These are phyloP conservation scores for Boletus pseudopeckii DNA, from an alignment of 768 basidiomycete genomes.

Conservation along the genomic window DNA sequence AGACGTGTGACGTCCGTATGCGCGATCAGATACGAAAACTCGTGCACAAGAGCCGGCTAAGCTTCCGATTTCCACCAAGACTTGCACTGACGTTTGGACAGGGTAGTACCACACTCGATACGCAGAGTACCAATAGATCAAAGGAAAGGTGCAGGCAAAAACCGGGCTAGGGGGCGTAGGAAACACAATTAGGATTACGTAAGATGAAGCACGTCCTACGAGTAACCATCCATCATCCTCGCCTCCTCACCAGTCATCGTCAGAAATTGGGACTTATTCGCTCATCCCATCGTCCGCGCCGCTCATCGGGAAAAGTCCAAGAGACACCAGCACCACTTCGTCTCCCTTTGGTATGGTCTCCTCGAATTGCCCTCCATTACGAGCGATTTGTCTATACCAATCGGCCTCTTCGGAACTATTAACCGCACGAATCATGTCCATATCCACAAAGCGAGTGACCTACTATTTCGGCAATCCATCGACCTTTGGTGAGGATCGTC, in stretches of 20 bases:
- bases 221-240: no score
- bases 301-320: not conserved
- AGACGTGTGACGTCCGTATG: not conserved
- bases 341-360: not conserved
- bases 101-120: not conserved
- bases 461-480: no score
- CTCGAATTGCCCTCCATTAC: not conserved
- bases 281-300: not conserved
- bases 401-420: no score
- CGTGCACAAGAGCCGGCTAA: not conserved
- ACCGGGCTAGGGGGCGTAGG: not conserved
- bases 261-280: not conserved
- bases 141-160: not conserved
- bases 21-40: constrained; percentile 1
- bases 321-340: not conserved
- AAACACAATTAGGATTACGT: not conserved
- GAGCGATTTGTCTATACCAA: not conserved
- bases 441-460: not conserved
- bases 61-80: not conserved
- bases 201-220: not conserved
- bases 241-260: not conserved
- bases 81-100: not conserved
- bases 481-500: no score
- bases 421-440: no score
- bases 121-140: not conserved